Conservation (phyloP, 2,329 filamentous ascomycete genomes). For the Microdochium paspali region DNA sequence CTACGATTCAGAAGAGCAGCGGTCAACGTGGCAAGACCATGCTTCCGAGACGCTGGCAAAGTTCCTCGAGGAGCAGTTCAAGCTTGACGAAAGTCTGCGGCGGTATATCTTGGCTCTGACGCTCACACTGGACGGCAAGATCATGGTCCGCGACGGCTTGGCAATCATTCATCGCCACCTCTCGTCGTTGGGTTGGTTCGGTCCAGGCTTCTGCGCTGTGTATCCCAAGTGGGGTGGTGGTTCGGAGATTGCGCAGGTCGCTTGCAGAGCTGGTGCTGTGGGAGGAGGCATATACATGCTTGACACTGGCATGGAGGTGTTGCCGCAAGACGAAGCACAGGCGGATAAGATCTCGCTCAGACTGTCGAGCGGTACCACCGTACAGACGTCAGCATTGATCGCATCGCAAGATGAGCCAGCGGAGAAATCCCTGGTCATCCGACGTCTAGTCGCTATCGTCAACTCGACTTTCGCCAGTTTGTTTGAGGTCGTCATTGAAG, state of each 20-base stretch:
- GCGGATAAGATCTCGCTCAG: slow-evolving; percentile 28
- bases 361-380: slow-evolving; percentile 46
- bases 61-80: slow-evolving; percentile 55
- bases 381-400: slow-evolving; percentile 47
- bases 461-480: slow-evolving; percentile 54
- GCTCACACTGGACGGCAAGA: slow-evolving; percentile 56
- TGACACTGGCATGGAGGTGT: slow-evolving; percentile 50
- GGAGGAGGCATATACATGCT: slow-evolving; percentile 88
- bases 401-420: slow-evolving; percentile 25
- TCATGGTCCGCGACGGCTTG: slow-evolving; percentile 57
- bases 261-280: slow-evolving; percentile 82
- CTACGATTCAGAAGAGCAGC: slow-evolving; percentile 49
- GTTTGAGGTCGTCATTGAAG: slow-evolving; percentile 66
- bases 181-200: slow-evolving; percentile 78
- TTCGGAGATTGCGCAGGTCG: slow-evolving; percentile 83
- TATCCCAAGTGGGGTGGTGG: slow-evolving; percentile 89
- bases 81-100: slow-evolving; percentile 59
- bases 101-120: slow-evolving; percentile 58
- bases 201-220: slow-evolving; percentile 80
- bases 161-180: slow-evolving; percentile 70
- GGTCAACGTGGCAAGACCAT: slow-evolving; percentile 47
- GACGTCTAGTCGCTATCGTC: slow-evolving; percentile 59
- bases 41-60: slow-evolving; percentile 43
- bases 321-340: slow-evolving; percentile 13
- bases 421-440: slow-evolving; percentile 27